Conservation (phyloP, 306 rosid species). For the Cucurbita argyrosperma region DNA sequence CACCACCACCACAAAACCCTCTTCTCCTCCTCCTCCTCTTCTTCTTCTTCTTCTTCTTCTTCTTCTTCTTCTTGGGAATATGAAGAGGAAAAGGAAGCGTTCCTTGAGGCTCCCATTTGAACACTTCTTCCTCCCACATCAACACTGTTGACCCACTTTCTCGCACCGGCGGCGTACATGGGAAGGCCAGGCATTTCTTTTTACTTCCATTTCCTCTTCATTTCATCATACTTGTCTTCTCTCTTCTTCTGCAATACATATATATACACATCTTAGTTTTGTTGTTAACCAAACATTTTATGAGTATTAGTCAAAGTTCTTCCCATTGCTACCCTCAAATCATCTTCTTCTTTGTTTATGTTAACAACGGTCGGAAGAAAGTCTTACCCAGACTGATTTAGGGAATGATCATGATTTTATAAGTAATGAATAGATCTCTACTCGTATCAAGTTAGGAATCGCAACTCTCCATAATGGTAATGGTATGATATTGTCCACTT, state of each 20-base stretch:
- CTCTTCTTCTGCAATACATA: not conserved
- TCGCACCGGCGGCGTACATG: conserved; percentile 9
- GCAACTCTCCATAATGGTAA: too few relatives aligned
- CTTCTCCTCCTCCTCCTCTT: not conserved
- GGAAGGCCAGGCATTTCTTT: conserved; percentile 12
- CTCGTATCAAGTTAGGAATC: too few relatives aligned
- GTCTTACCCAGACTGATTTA: too few relatives aligned
- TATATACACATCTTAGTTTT: too few relatives aligned
- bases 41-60: not conserved
- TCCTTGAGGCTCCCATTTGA: conserved; percentile 2
- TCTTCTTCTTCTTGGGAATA: not conserved
- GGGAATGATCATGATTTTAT: too few relatives aligned
- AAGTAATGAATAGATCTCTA: too few relatives aligned
- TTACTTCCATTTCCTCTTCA: not conserved
- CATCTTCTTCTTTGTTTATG: too few relatives aligned
- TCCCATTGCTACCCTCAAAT: too few relatives aligned
- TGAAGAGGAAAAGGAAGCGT: not conserved
- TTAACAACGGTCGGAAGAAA: too few relatives aligned
- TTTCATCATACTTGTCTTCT: not conserved
- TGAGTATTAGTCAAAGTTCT: too few relatives aligned
- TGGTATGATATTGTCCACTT: too few relatives aligned
- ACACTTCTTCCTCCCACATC: not conserved
- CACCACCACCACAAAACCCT: conserved; percentile 12
- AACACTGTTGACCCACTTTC: not conserved
- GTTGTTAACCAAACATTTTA: too few relatives aligned